Evolutionary conservation across 2,329 filamentous ascomycete genomes (phyloP).

Genomic region (Rutstroemia sp.): DNA sequence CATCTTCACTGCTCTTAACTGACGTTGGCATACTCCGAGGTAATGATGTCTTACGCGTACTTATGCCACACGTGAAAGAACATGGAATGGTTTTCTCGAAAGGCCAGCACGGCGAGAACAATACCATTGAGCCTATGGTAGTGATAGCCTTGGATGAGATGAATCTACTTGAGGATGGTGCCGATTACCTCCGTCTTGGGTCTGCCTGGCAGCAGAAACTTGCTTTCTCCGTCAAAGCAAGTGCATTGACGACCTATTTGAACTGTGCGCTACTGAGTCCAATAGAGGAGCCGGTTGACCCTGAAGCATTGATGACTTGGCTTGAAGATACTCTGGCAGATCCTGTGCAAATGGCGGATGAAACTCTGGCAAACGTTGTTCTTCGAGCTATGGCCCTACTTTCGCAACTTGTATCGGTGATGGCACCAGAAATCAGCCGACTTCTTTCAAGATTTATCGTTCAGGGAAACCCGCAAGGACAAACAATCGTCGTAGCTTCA

Average conservation of each 20-base stretch:
- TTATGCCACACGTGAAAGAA: slow-evolving; percentile 46
- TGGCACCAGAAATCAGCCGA: slow-evolving; percentile 69
- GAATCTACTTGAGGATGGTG: slow-evolving; percentile 76
- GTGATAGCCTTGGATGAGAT: slow-evolving; percentile 76
- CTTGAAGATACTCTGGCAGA: slow-evolving; percentile 77
- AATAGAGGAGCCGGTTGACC: slow-evolving; percentile 73
- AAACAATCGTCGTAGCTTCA: slow-evolving; percentile 71
- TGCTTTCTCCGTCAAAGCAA: slow-evolving; percentile 78
- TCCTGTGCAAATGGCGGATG: slow-evolving; percentile 72
- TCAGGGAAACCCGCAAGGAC: slow-evolving; percentile 64
- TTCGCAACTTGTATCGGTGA: slow-evolving; percentile 64
- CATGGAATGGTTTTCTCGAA: slow-evolving; percentile 36
- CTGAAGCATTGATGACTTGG: slow-evolving; percentile 74
- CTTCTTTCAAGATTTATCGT: slow-evolving; percentile 83
- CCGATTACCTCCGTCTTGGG: slow-evolving; percentile 82
- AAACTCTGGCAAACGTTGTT: slow-evolving; percentile 67
- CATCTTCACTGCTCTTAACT: slow-evolving; percentile 64
- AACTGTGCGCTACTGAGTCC: slow-evolving; percentile 67
- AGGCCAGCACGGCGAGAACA: slow-evolving; percentile 43
- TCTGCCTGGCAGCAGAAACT: slow-evolving; percentile 81
- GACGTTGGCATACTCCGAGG: slow-evolving; percentile 52
- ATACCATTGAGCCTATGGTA: slow-evolving; percentile 56
- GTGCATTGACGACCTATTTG: slow-evolving; percentile 73
- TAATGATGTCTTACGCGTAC: slow-evolving; percentile 64
- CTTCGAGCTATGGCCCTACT: slow-evolving; percentile 77